phyloP scores from a whole-genome alignment of 164 flowering plant species.

The Warburgia ugandensis region DNA sequence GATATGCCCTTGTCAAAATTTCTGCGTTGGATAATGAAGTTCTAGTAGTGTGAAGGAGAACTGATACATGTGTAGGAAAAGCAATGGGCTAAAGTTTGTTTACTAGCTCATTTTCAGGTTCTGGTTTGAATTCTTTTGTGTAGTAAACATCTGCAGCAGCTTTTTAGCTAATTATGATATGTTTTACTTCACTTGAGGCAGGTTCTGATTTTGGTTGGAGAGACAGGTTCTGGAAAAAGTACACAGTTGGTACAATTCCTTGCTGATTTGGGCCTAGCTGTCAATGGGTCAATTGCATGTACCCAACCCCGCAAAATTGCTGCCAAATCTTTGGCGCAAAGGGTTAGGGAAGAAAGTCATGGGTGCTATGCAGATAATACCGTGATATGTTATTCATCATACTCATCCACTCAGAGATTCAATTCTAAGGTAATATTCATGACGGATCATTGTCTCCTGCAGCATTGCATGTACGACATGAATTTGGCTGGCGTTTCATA shows the following conservation, averaged over 20 bases:
- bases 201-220: conserved; percentile 83
- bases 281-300: conserved; percentile 52
- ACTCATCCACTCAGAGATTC: conserved; percentile 41
- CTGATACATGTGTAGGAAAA: too few species aligned
- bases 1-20: too few species aligned
- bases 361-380: conserved; percentile 64
- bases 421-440: conserved; percentile 51
- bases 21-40: too few species aligned
- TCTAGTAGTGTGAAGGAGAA: too few species aligned
- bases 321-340: conserved; percentile 66
- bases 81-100: too few species aligned
- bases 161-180: background rate
- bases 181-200: conserved; percentile 16
- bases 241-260: conserved; percentile 92
- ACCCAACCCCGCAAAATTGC: conserved; percentile 98
- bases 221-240: conserved; percentile 98
- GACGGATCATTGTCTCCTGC: conserved; percentile 89
- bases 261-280: conserved; percentile 65
- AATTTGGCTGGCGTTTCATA: conserved; percentile 56
- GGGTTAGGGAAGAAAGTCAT: conserved; percentile 69
- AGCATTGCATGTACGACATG: conserved; percentile 70
- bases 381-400: conserved; percentile 39
- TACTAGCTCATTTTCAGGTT: too few species aligned
- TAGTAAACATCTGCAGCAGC: background rate
- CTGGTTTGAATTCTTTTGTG: background rate